Conservation (phyloP, 805 yeast genomes). For the Wickerhamomyces kurtzmanii region DNA sequence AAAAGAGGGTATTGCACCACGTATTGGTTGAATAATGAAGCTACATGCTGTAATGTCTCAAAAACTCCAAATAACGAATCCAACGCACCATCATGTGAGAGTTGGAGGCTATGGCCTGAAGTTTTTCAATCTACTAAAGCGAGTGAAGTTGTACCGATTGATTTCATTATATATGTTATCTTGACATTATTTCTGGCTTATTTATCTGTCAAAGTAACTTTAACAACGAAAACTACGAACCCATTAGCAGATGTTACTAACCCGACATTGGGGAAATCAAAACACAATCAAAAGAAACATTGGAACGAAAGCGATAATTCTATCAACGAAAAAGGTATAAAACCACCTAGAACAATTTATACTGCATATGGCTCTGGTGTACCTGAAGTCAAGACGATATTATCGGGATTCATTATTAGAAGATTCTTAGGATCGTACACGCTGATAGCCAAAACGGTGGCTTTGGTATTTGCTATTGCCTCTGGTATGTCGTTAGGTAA, state of each 20-base stretch:
- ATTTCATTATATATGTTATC: constrained; percentile 25
- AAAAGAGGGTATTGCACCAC: constrained; percentile 40
- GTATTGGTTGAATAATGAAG: constrained; percentile 33
- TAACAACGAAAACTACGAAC: constrained; percentile 31
- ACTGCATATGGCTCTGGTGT: constrained; percentile 53
- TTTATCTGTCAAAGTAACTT: constrained; percentile 32
- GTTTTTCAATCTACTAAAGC: constrained; percentile 2
- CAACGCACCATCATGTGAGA: constrained; percentile 20
- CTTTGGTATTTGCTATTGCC: constrained; percentile 42
- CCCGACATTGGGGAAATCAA: constrained; percentile 1
- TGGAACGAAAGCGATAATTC: not conserved
- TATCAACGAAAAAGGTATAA: not conserved
- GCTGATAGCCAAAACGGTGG: constrained; percentile 34
- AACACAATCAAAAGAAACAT: too few relatives aligned
- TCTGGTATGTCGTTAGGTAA: constrained; percentile 50
- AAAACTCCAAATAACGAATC: constrained; percentile 5
- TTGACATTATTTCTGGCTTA: constrained; percentile 32
- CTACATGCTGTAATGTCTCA: constrained; percentile 27
- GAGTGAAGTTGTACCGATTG: constrained; percentile 9
- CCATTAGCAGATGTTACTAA: constrained; percentile 10
- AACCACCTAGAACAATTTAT: constrained; percentile 21
- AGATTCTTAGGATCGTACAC: constrained; percentile 43
- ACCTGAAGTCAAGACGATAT: constrained; percentile 50
- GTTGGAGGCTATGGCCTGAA: constrained; percentile 37
- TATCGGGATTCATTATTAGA: constrained; percentile 49